Evolutionary conservation across 169 alveolate species (phyloP), one percentile per base, ranked within the genome.

Genomic region (Pseudocohnilembus persalinus): DNA sequence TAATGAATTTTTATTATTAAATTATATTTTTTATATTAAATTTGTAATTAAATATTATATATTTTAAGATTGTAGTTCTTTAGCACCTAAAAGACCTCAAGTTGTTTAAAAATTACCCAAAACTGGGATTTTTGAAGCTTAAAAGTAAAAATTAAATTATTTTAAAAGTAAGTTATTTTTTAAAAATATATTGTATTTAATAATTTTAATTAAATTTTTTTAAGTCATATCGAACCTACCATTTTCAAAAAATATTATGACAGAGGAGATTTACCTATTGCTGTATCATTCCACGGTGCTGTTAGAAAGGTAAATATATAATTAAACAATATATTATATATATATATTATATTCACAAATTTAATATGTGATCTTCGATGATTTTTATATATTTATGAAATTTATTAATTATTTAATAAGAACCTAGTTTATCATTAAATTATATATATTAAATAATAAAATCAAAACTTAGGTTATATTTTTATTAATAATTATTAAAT

Each of bases 231-330:
- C 31, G 93, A 94, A 29, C 73, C 90, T 27, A 92, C 96, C 78
- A 89, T 93, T 32, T 95, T 95, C 83, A 93, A 91, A 86, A 89
- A 88, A 80, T 94, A 93, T 85, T 95, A 95, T 86, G 96, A 92
- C 76, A 83, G 97, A 89, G 97, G 97, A n/a, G 97, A 95, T 88
- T 84, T 95, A 76, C 97, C 97, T 16, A 92, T 95, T 28, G 94
- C 92, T 34, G 96, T 95, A 27, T 92, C 89, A 75, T 91, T 93
- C 83, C 49, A 31, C 1, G 96, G 96, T 6, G 96, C 96, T 29
- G 76, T 83, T 16, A 87, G 96, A 75, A 93, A 88, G 74, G 92
- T 88, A 82, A 63, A 16, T 29, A 32, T 26, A 24, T 20, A 76
- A 20, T 15, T 65, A 74, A 26, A n/a, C n/a, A n/a, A n/a, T n/a